Base-by-base conservation (phyloP, 768 basidiomycete genomes). In the Lentinula raphanica region DNA sequence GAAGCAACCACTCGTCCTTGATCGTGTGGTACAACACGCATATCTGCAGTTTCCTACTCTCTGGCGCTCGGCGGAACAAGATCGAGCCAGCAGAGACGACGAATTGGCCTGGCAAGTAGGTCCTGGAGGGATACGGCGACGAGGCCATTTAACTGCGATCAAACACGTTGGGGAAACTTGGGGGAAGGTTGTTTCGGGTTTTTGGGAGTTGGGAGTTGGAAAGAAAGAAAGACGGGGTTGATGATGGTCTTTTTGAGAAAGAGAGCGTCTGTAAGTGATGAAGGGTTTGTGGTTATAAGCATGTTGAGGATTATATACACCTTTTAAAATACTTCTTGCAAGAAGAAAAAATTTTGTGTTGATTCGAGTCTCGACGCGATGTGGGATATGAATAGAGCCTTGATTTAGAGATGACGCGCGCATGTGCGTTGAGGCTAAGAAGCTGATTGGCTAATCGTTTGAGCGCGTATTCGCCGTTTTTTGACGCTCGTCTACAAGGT, bases 21-120 rank as follows among this genome's bases (percentile, higher is more conserved):
- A 62, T 65, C 5, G 65, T 58, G 19, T 74, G 63, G 46, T 74
- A 71, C 1, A 80, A 58, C 31, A 79, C 64, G 63, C 78, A 78
- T 48, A 78, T 69, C 57, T 78, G 67, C 29, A 77, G 68, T 7
- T 49, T 54, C 21, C 35, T 28, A 51, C 45, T 31, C 35, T 53
- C 29, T 45, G 58, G 35, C 32, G 51, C 58, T 50, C 61, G 69
- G 64, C 67, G 68, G 55, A 77, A 78, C 1, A 79, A 67, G 9
- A 79, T 65, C 25, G 72, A 74, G 36, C 78, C 77, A 17, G 77
- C 76, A 9, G 75, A 71, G 31, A 75, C 64, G 32, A 77, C 70
- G 57, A 78, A 78, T 29, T 74, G 61, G 11, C 68, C 69, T 3
- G 71, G 63, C 31, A 61, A 63, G 48, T 67, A 68, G 58, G 62